Evolutionary conservation across 2,329 filamentous ascomycete species (phyloP).

Genomic region (Colletotrichum shisoi): DNA sequence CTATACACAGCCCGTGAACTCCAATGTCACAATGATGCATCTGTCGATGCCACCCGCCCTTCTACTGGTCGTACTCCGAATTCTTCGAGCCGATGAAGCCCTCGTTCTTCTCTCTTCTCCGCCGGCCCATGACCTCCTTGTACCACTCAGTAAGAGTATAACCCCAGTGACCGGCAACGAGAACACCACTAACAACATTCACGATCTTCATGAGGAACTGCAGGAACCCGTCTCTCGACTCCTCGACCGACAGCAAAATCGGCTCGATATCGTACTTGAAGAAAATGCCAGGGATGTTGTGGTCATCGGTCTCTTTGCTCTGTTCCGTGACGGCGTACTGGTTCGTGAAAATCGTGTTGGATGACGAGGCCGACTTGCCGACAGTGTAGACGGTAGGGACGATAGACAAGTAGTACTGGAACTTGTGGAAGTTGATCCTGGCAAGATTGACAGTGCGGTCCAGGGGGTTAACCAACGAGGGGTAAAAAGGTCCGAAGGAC

Average conservation of each 20-base stretch:
- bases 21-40: conserved; percentile 18
- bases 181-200: conserved; percentile 87
- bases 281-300: conserved; percentile 84
- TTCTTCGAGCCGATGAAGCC: conserved; percentile 39
- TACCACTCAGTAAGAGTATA: conserved; percentile 85
- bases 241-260: conserved; percentile 83
- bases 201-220: conserved; percentile 81
- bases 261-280: conserved; percentile 99
- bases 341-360: conserved; percentile 83
- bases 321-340: conserved; percentile 98
- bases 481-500: conserved; percentile 97
- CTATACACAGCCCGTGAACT: conserved; percentile 35
- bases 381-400: conserved; percentile 93
- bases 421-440: conserved; percentile 85
- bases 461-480: conserved; percentile 89
- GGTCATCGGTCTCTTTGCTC: conserved; percentile 73
- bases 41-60: conserved; percentile 6
- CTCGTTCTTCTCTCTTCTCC: conserved; percentile 54
- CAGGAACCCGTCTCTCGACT: conserved; percentile 78
- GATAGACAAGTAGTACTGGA: conserved; percentile 95
- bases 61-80: conserved; percentile 37
- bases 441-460: conserved; percentile 86
- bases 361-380: conserved; percentile 50
- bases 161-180: conserved; percentile 93
- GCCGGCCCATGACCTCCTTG: conserved; percentile 61